These are phyloP conservation scores for Tolypocladium guangdongense DNA, from an alignment of 2,329 filamentous ascomycete genomes.

Conservation along the genomic window DNA sequence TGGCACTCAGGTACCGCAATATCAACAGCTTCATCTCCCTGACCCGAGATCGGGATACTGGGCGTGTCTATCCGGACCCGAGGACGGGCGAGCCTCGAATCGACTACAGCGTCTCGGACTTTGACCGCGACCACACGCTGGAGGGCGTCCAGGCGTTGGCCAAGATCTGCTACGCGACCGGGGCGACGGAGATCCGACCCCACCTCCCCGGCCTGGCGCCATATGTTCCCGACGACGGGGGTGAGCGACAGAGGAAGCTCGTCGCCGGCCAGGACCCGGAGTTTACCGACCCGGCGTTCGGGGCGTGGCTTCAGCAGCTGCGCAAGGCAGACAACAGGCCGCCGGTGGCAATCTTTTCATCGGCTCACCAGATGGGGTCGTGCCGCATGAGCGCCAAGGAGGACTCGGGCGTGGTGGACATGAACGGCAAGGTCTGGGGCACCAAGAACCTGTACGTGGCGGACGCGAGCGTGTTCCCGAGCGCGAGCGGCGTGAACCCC, in stretches of 20 bases:
- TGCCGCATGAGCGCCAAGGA: slow-evolving; percentile 56
- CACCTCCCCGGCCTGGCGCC: slow-evolving; percentile 49
- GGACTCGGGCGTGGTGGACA: slow-evolving; percentile 46
- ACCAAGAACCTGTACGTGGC: slow-evolving; percentile 55
- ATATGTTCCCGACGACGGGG: slow-evolving; percentile 36
- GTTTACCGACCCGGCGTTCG: slow-evolving; percentile 49
- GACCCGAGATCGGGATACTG: slow-evolving; percentile 64
- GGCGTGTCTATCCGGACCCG: slow-evolving; percentile 63
- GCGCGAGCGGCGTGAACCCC: slow-evolving; percentile 68
- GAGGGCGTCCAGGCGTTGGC: slow-evolving; percentile 61
- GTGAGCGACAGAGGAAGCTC: slow-evolving; percentile 10
- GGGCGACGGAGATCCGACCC: slow-evolving; percentile 70
- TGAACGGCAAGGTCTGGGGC: slow-evolving; percentile 53
- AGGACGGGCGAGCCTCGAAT: slow-evolving; percentile 52
- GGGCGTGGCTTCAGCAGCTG: slow-evolving; percentile 45
- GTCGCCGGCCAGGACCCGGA: slow-evolving; percentile 23
- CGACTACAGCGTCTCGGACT: slow-evolving; percentile 58
- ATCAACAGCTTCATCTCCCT: slow-evolving; percentile 65
- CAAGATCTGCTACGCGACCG: slow-evolving; percentile 67
- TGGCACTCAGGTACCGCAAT: slow-evolving; percentile 55
- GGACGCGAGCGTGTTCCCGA: slow-evolving; percentile 67
- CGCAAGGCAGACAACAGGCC: slow-evolving; percentile 36
- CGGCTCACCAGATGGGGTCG: slow-evolving; percentile 75
- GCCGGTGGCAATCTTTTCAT: slow-evolving; percentile 44
- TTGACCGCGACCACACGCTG: slow-evolving; percentile 61